Conservation (phyloP, 108 stramenopile species). For the Licmophora abbreviata region DNA sequence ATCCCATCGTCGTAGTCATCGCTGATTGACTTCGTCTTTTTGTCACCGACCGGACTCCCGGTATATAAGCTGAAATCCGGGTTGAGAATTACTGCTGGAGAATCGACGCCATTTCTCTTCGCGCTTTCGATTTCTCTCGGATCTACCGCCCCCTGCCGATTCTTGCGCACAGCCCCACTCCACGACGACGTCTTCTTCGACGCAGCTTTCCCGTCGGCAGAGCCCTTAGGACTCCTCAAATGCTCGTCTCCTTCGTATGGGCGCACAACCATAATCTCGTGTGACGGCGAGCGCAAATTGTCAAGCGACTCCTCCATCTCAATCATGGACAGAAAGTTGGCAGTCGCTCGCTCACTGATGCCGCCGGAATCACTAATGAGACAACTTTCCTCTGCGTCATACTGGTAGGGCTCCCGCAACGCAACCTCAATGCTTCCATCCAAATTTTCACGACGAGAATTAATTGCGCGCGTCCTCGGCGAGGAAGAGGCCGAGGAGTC, state of each 20-base stretch:
- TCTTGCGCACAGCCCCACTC: neutral
- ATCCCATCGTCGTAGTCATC: constrained; percentile 60
- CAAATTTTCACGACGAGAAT: neutral
- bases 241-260: neutral
- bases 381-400: constrained; percentile 21
- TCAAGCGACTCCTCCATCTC: neutral
- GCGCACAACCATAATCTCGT: constrained; percentile 1
- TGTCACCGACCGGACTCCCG: too few relatives aligned
- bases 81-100: neutral
- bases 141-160: neutral
- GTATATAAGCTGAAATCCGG: neutral
- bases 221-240: neutral
- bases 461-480: too few relatives aligned
- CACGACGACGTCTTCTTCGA: neutral
- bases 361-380: constrained; percentile 7
- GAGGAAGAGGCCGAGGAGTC: too few relatives aligned
- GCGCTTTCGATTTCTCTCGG: too few relatives aligned
- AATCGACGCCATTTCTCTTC: too few relatives aligned
- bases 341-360: neutral
- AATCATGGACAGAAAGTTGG: neutral
- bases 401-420: neutral
- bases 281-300: neutral
- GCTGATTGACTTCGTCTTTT: neutral
- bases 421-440: neutral
- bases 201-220: neutral